Evolutionary conservation across 2,329 filamentous ascomycete species (phyloP), one percentile per base, ranked within the genome.

Genomic region (Pseudocercospora musae): DNA sequence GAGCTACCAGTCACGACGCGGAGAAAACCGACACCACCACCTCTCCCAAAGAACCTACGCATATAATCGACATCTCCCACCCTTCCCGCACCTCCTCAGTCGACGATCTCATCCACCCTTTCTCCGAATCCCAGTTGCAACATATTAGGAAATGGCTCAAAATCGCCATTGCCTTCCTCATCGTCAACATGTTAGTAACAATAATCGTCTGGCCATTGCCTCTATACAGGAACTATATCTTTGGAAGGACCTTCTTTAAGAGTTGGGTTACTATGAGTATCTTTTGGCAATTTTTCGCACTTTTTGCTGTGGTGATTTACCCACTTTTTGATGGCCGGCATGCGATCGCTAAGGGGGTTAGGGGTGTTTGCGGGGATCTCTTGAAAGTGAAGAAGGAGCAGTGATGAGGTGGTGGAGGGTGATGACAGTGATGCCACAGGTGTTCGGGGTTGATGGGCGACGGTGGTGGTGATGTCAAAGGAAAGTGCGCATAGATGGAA

Each of bases 141-240:
- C 62, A 69, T 15, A 66, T 71, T 56, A 63, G 63, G 27, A 54
- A 44, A 11, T 59, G 48, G 46, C 25, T 57, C 4, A 60, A 56
- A 11, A 63, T 81, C 56, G 78, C 80, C 0, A 75, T 75, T 68
- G 64, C 70, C 1, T 76, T 76, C 37, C 80, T 79, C 60, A 68
- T 79, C 1, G 70, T 78, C 33, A 75, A 80, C 49, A 75, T 82
- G 1, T 66, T 82, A 8, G 69, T 80, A 10, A 82, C 81, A 0
- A 77, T 81, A 29, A 67, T 83, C n/a, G 64, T 76, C 0, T 83
- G 80, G 81, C 81, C 80, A 0, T 72, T 83, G 69, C 80, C 81
- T n/a, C 72, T 83, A 4, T 83, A 83, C 65, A 75, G 80, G 1
- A 71, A 79, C 64, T 83, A 78, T 53, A 76, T 83, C 29, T 83